These are phyloP conservation scores for Cydonia oblonga DNA, from an alignment of 331 rosid genomes.

Conservation along the genomic window DNA sequence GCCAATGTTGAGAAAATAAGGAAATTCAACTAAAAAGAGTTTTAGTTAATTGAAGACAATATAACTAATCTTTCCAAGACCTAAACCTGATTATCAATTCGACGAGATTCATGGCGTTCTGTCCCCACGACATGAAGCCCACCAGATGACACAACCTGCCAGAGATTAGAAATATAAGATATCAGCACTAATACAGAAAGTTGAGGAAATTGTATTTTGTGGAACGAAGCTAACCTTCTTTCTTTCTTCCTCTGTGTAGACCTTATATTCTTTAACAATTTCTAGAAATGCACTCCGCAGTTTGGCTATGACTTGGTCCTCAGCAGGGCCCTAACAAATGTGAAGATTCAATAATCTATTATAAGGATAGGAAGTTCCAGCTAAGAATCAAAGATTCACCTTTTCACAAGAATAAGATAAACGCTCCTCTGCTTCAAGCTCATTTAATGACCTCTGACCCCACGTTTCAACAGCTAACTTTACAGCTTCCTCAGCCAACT, in stretches of 20 bases:
- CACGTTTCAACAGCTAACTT: slow-evolving; percentile 74
- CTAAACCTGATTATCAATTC: slow-evolving; percentile 88
- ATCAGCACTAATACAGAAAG: slow-evolving; percentile 12
- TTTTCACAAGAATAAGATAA: slow-evolving; percentile 90
- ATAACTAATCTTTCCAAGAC: neutral
- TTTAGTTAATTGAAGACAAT: neutral
- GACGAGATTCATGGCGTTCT: slow-evolving; percentile 92
- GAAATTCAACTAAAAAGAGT: neutral
- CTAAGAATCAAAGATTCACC: slow-evolving; percentile 27
- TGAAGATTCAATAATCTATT: neutral
- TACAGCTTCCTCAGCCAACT: slow-evolving; percentile 67
- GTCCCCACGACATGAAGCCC: slow-evolving; percentile 94
- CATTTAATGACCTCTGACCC: slow-evolving; percentile 87
- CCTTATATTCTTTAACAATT: slow-evolving; percentile 74
- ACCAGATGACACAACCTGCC: slow-evolving; percentile 89
- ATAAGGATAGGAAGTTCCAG: neutral
- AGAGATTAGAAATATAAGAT: slow-evolving; percentile 12
- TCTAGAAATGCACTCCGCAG: slow-evolving; percentile 68
- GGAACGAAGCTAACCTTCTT: slow-evolving; percentile 47
- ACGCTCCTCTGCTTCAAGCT: slow-evolving; percentile 96
- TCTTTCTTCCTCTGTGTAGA: slow-evolving; percentile 82
- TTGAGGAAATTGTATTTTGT: slow-evolving; percentile 4
- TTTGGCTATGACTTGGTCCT: slow-evolving; percentile 71
- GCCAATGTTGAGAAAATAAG: neutral
- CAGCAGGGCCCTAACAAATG: slow-evolving; percentile 72